Evolutionary conservation across 2,329 filamentous ascomycete species (phyloP), one percentile per base, ranked within the genome.

Genomic region (Trichoderma aggressivum): DNA sequence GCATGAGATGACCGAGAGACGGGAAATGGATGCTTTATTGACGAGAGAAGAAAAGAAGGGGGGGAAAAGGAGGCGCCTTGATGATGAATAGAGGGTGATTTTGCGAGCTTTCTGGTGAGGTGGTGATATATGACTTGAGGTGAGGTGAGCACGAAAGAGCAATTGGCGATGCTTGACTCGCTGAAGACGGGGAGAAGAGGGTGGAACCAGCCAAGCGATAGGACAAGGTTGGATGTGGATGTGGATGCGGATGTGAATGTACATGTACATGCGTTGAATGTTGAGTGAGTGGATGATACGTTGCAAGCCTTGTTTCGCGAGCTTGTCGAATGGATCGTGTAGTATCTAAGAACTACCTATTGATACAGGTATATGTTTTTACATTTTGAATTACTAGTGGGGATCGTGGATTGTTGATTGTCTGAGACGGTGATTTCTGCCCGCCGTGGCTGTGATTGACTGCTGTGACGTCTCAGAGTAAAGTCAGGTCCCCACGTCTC

Each of bases 141-240:
- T n/a, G n/a, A n/a, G n/a, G n/a, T n/a, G 62, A 5, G 50, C 63
- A 39, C 32, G 47, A 58, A 58, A 43, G 43, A n/a, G 58, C 58
- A 62, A 56, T 43, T 70, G 67, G 59, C 67, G 43, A 55, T 55
- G 56, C 47, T 70, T 70, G 67, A 63, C 67, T 70, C 43, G 58
- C 30, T 60, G 36, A 50, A 21, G 39, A 58, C 24, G 18, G 28
- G 28, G 18, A 43, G 65, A 24, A n/a, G n/a, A n/a, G n/a, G n/a
- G n/a, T n/a, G n/a, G n/a, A n/a, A n/a, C n/a, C n/a, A n/a, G n/a
- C n/a, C n/a, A n/a, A n/a, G n/a, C n/a, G n/a, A n/a, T n/a, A n/a
- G n/a, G n/a, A n/a, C n/a, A n/a, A n/a, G n/a, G n/a, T n/a, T n/a
- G n/a, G n/a, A n/a, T n/a, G n/a, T n/a, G n/a, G n/a, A n/a, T n/a